Percentiles rank a stretch among this genome's conserved stretches.
phyloP scores from a whole-genome alignment of 169 alveolate species.

The Plasmodium reichenowi region DNA sequence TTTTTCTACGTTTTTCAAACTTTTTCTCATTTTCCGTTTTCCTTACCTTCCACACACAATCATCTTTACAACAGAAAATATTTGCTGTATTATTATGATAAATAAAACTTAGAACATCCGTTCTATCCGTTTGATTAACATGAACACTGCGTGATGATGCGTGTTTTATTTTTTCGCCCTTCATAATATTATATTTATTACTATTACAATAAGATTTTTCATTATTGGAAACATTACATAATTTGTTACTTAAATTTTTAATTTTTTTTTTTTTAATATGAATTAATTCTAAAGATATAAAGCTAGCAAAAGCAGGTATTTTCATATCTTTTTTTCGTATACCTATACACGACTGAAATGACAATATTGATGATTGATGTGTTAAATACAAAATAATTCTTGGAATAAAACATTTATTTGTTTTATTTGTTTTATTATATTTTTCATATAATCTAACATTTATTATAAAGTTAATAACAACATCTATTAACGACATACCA shows the following conservation, averaged over 20 bases:
- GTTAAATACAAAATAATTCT: slow-evolving; percentile 53
- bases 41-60: slow-evolving; percentile 56
- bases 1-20: neutral
- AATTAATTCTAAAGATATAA: slow-evolving; percentile 53
- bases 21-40: neutral
- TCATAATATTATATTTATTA: neutral
- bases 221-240: neutral
- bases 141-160: neutral
- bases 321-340: slow-evolving; percentile 43
- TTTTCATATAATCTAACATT: slow-evolving; percentile 47
- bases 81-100: slow-evolving; percentile 11
- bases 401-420: slow-evolving; percentile 28
- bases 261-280: slow-evolving; percentile 30
- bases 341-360: slow-evolving; percentile 71
- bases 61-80: slow-evolving; percentile 67
- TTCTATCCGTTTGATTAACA: neutral
- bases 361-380: slow-evolving; percentile 59
- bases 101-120: slow-evolving; percentile 2
- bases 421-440: neutral
- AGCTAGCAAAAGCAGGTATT: slow-evolving; percentile 65
- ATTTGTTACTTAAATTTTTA: neutral
- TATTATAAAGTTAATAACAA: slow-evolving; percentile 51
- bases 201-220: neutral
- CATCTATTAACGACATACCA: slow-evolving; percentile 70
- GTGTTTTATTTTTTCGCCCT: neutral